Percentiles rank a stretch among this genome's conserved stretches.
Conservation (phyloP, 805 yeast genomes). For the Kuraishia ogatae region DNA sequence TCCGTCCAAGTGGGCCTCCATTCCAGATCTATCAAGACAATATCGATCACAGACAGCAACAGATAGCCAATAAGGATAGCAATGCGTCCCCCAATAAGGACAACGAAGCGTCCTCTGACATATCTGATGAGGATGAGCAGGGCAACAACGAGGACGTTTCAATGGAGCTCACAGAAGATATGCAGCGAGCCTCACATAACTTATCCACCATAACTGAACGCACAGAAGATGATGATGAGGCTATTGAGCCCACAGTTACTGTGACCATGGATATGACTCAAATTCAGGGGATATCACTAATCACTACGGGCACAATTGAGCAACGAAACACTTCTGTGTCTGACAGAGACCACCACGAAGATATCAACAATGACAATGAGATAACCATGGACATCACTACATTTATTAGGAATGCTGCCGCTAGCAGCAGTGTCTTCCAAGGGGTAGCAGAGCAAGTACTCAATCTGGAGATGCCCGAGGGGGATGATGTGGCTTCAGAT, state of each 20-base stretch:
- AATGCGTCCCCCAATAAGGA: too few relatives aligned
- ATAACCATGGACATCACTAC: conserved; percentile 11
- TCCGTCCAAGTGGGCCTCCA: conserved; percentile 1
- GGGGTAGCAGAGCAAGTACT: not conserved
- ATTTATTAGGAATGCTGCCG: conserved; percentile 1
- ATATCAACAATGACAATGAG: conserved; percentile 5
- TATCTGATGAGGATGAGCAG: conserved; percentile 6
- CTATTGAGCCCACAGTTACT: not conserved
- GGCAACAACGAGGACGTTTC: conserved; percentile 3
- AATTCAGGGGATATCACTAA: too few relatives aligned
- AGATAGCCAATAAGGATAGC: conserved; percentile 2
- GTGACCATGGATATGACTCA: not conserved
- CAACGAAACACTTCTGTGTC: too few relatives aligned
- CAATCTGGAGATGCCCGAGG: too few relatives aligned
- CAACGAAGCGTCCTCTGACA: conserved; percentile 5
- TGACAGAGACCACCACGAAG: too few relatives aligned
- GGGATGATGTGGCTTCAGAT: not conserved
- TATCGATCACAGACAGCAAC: not conserved
- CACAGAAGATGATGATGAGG: not conserved
- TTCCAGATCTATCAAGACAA: not conserved
- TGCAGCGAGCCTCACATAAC: not conserved
- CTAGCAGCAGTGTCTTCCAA: not conserved
- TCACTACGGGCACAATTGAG: too few relatives aligned
- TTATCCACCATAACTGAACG: not conserved
- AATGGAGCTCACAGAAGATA: not conserved